Evolutionary conservation across 345 rosid genomes (phyloP).

Genomic region (Hevea brasiliensis): DNA sequence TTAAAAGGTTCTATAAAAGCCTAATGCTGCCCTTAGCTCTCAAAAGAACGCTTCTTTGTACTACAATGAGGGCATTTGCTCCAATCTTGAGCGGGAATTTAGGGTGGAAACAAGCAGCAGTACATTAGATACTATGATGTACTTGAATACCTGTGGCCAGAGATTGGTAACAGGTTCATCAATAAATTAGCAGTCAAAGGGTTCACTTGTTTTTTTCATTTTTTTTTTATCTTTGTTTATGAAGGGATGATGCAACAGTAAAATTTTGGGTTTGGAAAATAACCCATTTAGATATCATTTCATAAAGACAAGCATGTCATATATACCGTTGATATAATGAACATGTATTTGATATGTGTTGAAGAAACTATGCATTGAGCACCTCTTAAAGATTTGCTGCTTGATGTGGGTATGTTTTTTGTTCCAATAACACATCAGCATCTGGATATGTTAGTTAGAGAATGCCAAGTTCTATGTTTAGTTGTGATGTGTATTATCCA

Average conservation of each 20-base stretch:
- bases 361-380: neutral
- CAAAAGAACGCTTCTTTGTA: slow-evolving; percentile 17
- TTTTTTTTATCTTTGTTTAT: neutral
- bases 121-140: neutral
- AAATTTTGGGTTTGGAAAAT: neutral
- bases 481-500: too few relatives aligned
- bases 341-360: neutral
- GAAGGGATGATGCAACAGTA: neutral
- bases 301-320: neutral
- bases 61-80: slow-evolving; percentile 13
- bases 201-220: neutral
- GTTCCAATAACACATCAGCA: too few relatives aligned
- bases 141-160: neutral
- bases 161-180: slow-evolving; percentile 1
- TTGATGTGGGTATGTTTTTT: too few relatives aligned
- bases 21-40: neutral
- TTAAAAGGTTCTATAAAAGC: slow-evolving; percentile 17
- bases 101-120: slow-evolving; percentile 8
- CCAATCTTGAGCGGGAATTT: slow-evolving; percentile 14
- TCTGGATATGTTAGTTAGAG: too few relatives aligned
- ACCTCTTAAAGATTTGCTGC: neutral
- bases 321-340: too few relatives aligned
- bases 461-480: too few relatives aligned
- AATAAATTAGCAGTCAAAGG: neutral
- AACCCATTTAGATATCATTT: neutral